phyloP scores from a whole-genome alignment of 306 rosid species.

The Pterocarpus santalinus region DNA sequence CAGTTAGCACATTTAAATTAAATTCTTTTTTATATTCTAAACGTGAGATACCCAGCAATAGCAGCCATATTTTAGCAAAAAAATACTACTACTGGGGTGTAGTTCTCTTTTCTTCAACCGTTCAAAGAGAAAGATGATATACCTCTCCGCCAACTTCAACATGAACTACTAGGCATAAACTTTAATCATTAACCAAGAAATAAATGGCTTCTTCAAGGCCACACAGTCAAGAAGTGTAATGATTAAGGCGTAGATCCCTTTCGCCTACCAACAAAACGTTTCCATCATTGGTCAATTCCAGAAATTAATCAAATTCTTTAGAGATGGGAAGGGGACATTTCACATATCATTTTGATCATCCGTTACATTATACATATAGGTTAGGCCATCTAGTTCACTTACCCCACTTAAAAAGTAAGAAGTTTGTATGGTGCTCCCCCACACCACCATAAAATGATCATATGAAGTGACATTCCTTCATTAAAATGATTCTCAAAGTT shows the following conservation, averaged over 20 bases:
- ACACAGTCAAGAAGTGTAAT: slow-evolving; percentile 36
- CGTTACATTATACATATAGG: not conserved
- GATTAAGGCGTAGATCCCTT: slow-evolving; percentile 47
- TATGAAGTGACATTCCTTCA: slow-evolving; percentile 15
- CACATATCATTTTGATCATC: not conserved
- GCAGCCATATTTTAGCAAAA: slow-evolving; percentile 24
- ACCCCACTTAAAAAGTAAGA: slow-evolving; percentile 38
- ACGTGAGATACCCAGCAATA: not conserved
- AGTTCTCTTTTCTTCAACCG: slow-evolving; percentile 3
- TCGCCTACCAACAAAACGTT: slow-evolving; percentile 44
- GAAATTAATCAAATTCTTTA: not conserved
- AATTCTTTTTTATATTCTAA: not conserved
- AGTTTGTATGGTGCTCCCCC: slow-evolving; percentile 2
- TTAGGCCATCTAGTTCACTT: not conserved
- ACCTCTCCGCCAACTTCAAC: slow-evolving; percentile 50
- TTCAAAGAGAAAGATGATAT: slow-evolving; percentile 21
- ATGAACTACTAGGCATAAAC: slow-evolving; percentile 39
- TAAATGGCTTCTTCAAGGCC: slow-evolving; percentile 32
- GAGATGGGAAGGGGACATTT: not conserved
- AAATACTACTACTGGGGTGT: slow-evolving; percentile 25
- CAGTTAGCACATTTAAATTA: too few relatives aligned
- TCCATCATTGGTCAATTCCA: slow-evolving; percentile 45
- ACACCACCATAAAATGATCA: not conserved
- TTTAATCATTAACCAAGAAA: slow-evolving; percentile 58
- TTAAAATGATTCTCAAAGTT: slow-evolving; percentile 24